A percentile compares a stretch with the other conserved stretches of the same genome.
Evolutionary conservation across 2,329 filamentous ascomycete genomes (phyloP).

Genomic region (Pyrenochaeta sp.): DNA sequence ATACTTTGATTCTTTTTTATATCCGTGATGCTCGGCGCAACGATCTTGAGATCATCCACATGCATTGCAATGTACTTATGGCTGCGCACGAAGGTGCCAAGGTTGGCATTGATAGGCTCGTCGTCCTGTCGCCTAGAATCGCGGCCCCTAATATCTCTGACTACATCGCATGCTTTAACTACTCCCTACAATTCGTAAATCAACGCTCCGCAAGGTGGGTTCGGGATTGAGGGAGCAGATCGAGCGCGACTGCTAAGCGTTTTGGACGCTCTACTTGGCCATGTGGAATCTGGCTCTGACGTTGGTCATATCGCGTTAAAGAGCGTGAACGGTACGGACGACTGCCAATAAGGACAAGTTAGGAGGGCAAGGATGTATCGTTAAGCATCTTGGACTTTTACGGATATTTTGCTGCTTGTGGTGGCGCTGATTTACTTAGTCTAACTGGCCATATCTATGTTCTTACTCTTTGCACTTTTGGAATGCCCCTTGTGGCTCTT

Average conservation of each 20-base stretch:
- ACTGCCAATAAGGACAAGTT: background rate
- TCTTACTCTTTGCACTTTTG: too few species aligned
- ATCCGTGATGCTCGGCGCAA: too few species aligned
- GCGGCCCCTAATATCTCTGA: constrained; percentile 10
- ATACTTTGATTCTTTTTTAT: too few species aligned
- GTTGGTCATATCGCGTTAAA: background rate
- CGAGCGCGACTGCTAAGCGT: constrained; percentile 5
- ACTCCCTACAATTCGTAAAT: constrained; percentile 13
- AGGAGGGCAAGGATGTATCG: background rate
- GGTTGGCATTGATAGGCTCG: too few species aligned
- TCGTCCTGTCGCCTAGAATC: background rate
- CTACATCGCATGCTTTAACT: constrained; percentile 9
- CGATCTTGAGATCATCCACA: too few species aligned
- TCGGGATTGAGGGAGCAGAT: constrained; percentile 4
- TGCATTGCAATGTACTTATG: too few species aligned
- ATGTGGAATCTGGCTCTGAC: background rate
- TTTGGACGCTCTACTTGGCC: background rate
- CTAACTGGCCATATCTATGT: too few species aligned
- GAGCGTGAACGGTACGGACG: background rate
- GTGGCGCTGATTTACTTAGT: too few species aligned
- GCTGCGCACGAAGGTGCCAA: too few species aligned
- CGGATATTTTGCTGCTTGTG: too few species aligned
- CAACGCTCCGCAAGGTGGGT: constrained; percentile 6
- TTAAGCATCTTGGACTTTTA: too few species aligned
- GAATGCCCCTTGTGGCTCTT: too few species aligned